Conservation (phyloP, 345 rosid species). For the Balakata baccata region DNA sequence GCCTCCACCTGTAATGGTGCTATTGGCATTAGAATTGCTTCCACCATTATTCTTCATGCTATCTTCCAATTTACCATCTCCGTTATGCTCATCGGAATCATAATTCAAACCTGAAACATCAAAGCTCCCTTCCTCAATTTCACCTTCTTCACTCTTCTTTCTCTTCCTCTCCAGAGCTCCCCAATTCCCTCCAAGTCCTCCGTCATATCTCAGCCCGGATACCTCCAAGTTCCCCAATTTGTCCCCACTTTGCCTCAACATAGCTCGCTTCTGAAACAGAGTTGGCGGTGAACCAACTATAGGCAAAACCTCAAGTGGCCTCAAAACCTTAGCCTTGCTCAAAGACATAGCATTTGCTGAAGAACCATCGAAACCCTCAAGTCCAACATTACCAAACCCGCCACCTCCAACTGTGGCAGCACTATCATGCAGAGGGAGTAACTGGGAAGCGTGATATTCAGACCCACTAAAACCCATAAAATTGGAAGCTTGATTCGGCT, state of each 20-base stretch:
- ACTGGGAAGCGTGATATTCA: slow-evolving; percentile 37
- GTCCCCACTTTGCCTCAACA: slow-evolving; percentile 44
- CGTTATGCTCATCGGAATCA: slow-evolving; percentile 63
- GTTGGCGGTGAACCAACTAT: slow-evolving; percentile 58
- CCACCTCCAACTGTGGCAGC: slow-evolving; percentile 27
- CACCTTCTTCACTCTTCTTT: slow-evolving; percentile 38
- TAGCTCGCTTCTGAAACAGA: slow-evolving; percentile 81
- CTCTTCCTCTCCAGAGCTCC: slow-evolving; percentile 23
- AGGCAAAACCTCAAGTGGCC: slow-evolving; percentile 59
- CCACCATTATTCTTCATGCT: slow-evolving; percentile 44
- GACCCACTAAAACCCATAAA: slow-evolving; percentile 40
- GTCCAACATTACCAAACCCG: slow-evolving; percentile 23
- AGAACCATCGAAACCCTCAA: slow-evolving; percentile 51
- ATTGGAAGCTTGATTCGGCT: slow-evolving; percentile 35
- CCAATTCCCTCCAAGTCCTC: slow-evolving; percentile 17
- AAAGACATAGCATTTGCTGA: slow-evolving; percentile 26
- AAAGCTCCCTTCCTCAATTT: slow-evolving; percentile 49
- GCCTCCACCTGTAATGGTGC: slow-evolving; percentile 32
- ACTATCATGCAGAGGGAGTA: slow-evolving; percentile 38
- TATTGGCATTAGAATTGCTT: slow-evolving; percentile 43
- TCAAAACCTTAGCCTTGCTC: slow-evolving; percentile 42
- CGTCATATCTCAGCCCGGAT: slow-evolving; percentile 36
- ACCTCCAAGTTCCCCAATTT: slow-evolving; percentile 55
- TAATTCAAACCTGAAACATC: slow-evolving; percentile 70
- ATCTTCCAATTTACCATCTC: slow-evolving; percentile 44